A percentile compares a stretch with the other conserved stretches of the same genome.
These are phyloP conservation scores for Monilinia aucupariae DNA, from an alignment of 2,329 filamentous ascomycete species.

Conservation along the genomic window DNA sequence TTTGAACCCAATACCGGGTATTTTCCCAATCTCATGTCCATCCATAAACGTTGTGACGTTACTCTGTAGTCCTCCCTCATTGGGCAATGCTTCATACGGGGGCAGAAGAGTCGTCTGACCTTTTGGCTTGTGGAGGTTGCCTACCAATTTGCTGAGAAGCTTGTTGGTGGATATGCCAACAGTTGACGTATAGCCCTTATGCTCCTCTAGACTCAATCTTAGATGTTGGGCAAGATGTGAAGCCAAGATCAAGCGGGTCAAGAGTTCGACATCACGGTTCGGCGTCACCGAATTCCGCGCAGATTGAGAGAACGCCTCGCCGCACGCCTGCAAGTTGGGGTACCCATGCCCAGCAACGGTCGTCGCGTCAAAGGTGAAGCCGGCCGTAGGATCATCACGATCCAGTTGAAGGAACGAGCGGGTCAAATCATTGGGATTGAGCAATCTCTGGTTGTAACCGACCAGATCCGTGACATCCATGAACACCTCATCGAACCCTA, in stretches of 20 bases:
- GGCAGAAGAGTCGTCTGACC: constrained; percentile 80
- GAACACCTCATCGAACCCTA: constrained; percentile 85
- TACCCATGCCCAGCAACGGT: constrained; percentile 52
- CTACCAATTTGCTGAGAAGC: constrained; percentile 76
- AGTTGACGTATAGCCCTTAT: constrained; percentile 80
- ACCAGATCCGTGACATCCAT: constrained; percentile 75
- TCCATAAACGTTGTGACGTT: constrained; percentile 69
- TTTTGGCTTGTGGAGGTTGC: constrained; percentile 78
- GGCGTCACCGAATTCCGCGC: constrained; percentile 9
- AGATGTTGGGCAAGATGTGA: constrained; percentile 77
- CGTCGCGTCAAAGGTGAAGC: constrained; percentile 74
- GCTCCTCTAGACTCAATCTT: constrained; percentile 63
- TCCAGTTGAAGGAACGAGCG: constrained; percentile 78
- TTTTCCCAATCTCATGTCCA: constrained; percentile 65
- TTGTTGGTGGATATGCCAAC: constrained; percentile 88
- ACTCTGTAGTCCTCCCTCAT: constrained; percentile 35
- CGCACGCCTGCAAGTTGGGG: constrained; percentile 18
- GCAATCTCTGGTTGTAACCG: constrained; percentile 67
- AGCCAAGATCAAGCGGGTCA: constrained; percentile 61
- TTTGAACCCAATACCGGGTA: constrained; percentile 83
- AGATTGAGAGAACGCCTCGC: constrained; percentile 1
- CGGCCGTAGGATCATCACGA: constrained; percentile 65
- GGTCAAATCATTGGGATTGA: constrained; percentile 60
- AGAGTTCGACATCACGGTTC: constrained; percentile 22
- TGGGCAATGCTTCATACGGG: constrained; percentile 41